Base-by-base conservation (phyloP, 768 basidiomycete genomes). In the Sutorius australiensis region DNA sequence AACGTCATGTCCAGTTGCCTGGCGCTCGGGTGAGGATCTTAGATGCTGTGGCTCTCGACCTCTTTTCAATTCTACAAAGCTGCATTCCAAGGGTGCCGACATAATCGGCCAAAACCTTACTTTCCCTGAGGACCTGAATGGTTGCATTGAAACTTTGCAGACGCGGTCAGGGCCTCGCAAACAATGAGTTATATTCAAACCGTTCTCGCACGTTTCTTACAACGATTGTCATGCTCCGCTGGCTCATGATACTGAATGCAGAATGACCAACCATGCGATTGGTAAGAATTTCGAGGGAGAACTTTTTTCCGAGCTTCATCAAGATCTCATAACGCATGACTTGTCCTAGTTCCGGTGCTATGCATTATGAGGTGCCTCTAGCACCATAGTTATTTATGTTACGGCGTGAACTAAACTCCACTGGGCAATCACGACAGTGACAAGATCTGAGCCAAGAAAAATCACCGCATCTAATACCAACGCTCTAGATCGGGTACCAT, bases 111-210 rank as follows among this genome's bases (percentile, higher is more conserved):
- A 28, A 30, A 54, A 54, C 53, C 37, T 54, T 54, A 31, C 36
- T 45, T 28, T 24, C 53, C 53, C 53, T 54, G 53, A 39, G 39
- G 24, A 51, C 53, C 53, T 54, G 53, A 39, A 45, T 31, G 14
- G 31, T 24, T 27, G 30, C 5, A 54, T 33, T n/a, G 9, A 46
- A 21, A 46, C 17, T 27, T 14, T 47, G 34, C 46, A 27, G 1
- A 7, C 16, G 17, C n/a, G 24, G 12, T 3, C 27, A 1, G n/a
- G 42, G 9, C 46, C 16, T 16, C 6, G 14, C 6, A 9, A 21
- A 6, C 16, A 11, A 9, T 9, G 45, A 24, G 32, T 11, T 2
- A 47, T 5, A 11, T 34, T 27, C 24, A 3, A 17, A 4, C 24
- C 24, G 5, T 12, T 7, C 4, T 14, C 12, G 16, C 16, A 27